Base-by-base conservation (phyloP, 768 basidiomycete genomes). In the Exidia glandulosa region DNA sequence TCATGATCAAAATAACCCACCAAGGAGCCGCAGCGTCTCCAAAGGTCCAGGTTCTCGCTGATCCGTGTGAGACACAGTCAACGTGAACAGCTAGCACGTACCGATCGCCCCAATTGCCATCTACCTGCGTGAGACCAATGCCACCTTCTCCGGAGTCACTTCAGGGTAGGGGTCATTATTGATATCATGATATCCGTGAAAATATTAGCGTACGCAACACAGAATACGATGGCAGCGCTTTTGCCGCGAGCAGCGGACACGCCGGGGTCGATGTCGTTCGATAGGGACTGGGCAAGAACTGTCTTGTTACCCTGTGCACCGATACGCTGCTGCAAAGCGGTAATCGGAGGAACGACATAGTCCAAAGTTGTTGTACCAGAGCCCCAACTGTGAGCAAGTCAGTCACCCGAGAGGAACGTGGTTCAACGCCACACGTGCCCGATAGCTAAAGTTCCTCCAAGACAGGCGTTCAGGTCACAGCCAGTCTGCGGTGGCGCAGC, bases 321-420 rank as follows among this genome's bases (percentile, higher is more conserved):
- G 31, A 63, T 58, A 30, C 63, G 50, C 2, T 62, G 52, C 29
- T 64, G 61, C 14, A 69, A 56, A 5, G 68, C 66, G 23, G 61
- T 59, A 37, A 66, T 45, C n/a, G 66, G 66, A 2, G 59, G 36
- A 41, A 68, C 59, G 32, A 69, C 61, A 57, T 63, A 66, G 6
- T 63, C 45, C 48, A 65, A 61, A 4, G 60, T 37, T 14, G 59
- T 63, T 3, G 67, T 62, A 23, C 67, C 67, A 14, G 67, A 67
- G 3, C 67, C 67, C 67, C 67, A 68, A 12, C 61, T 60, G 12
- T 2, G 16, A 36, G 41, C 3, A 30, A 62, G 31, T 9, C 2
- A 23, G 16, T 23, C 9, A 56, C 37, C 5, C 25, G 12, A 6
- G 14, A 13, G 55, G 25, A 19, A 23, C 50, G n/a, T n/a, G 19